A percentile compares a stretch with the other conserved stretches of the same genome.
Conservation (phyloP, 495 filamentous ascomycete genomes). For the Talaromyces stipitatus region DNA sequence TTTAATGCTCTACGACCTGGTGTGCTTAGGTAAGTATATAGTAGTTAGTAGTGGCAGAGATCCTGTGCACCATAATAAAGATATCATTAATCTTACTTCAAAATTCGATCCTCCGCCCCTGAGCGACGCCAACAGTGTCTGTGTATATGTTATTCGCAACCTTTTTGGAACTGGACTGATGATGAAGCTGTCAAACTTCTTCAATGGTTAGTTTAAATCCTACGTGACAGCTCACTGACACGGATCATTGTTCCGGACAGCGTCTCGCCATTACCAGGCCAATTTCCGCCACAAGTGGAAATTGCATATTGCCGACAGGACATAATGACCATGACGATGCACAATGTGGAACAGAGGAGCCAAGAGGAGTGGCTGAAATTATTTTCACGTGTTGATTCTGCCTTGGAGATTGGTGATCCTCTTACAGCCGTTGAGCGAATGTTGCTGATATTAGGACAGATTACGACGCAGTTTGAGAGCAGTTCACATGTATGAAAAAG, state of each 20-base stretch:
- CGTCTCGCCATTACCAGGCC: not conserved
- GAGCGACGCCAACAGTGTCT: not conserved
- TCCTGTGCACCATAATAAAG: no score
- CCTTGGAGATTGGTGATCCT: not conserved
- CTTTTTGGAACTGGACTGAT: not conserved
- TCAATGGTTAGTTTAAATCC: not conserved
- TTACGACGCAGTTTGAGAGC: not conserved
- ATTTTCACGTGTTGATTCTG: not conserved
- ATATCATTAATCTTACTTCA: not conserved
- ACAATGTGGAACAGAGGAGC: not conserved
- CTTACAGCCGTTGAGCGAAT: not conserved
- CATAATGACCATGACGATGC: not conserved
- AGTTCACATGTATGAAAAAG: not conserved
- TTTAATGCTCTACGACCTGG: no score
- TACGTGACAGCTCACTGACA: not conserved
- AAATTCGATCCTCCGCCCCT: not conserved
- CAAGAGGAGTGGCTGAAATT: not conserved
- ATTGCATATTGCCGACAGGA: not conserved
- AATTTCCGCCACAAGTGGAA: not conserved
- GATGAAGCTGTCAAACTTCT: not conserved
- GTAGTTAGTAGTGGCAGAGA: no score
- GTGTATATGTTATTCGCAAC: not conserved
- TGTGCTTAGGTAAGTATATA: no score
- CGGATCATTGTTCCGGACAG: not conserved
- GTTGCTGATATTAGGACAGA: not conserved